Conservation (phyloP, 495 filamentous ascomycete genomes). For the Aspergillus sparsus region DNA sequence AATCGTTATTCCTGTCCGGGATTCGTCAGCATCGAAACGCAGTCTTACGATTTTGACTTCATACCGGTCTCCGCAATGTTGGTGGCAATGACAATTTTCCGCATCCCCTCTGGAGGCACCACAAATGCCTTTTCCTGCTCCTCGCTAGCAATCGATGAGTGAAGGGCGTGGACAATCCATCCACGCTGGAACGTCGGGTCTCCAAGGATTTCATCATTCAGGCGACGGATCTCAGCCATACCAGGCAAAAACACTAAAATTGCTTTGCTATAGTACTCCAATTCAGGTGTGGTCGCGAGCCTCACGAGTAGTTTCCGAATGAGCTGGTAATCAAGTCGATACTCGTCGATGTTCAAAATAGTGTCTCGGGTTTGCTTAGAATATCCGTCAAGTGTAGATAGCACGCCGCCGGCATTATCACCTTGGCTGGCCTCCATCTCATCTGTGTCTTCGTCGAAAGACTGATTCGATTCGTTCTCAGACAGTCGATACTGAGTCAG, state of each 20-base stretch:
- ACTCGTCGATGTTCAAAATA: conserved; percentile 76
- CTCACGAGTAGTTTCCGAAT: conserved; percentile 70
- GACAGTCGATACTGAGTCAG: conserved; percentile 69
- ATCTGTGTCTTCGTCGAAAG: conserved; percentile 48
- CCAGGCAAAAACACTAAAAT: conserved; percentile 94
- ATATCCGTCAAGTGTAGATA: conserved; percentile 63
- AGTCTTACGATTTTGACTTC: neutral
- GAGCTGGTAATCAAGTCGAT: conserved; percentile 80
- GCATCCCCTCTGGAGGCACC: conserved; percentile 73
- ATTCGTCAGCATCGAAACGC: neutral
- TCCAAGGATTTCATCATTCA: conserved; percentile 78
- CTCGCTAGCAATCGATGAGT: conserved; percentile 94
- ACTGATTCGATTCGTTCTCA: conserved; percentile 44
- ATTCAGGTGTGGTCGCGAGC: conserved; percentile 66
- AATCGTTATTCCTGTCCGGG: conserved; percentile 69
- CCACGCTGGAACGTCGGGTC: conserved; percentile 65
- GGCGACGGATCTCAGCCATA: conserved; percentile 84
- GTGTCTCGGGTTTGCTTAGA: conserved; percentile 71
- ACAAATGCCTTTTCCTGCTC: conserved; percentile 92
- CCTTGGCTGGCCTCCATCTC: conserved; percentile 48
- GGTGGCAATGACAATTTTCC: conserved; percentile 93
- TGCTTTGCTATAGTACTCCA: conserved; percentile 76
- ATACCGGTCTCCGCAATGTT: conserved; percentile 93
- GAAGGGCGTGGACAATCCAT: conserved; percentile 84
- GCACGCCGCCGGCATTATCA: conserved; percentile 40